A percentile compares a stretch with the other conserved stretches of the same genome.
phyloP scores from a whole-genome alignment of 2,329 filamentous ascomycete genomes.

The Trichoderma gracile region DNA sequence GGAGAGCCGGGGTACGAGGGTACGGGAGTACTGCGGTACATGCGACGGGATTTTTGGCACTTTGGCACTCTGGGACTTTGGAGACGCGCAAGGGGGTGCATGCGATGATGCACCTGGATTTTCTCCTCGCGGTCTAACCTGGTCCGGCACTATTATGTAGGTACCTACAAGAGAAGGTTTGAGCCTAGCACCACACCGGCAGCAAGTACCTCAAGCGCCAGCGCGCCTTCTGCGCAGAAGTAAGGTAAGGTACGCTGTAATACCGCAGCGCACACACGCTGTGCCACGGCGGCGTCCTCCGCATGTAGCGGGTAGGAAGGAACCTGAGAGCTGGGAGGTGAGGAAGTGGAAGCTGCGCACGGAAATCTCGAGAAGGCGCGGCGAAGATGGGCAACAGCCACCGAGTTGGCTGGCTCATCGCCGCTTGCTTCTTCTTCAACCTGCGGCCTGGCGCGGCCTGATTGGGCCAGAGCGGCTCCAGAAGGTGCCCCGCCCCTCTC shows the following conservation, averaged over 20 bases:
- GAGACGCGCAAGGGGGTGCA: neutral
- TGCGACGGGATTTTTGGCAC: neutral
- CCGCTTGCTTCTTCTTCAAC: neutral
- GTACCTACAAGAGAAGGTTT: neutral
- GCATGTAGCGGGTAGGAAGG: no score
- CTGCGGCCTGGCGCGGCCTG: neutral
- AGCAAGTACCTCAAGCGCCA: no score
- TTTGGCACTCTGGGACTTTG: neutral
- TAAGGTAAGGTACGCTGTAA: neutral
- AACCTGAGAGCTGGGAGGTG: no score
- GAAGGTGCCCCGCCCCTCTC: slow-evolving; percentile 2
- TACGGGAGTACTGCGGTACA: neutral
- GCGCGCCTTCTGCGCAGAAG: no score
- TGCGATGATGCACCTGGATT: neutral
- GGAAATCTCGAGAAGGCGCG: neutral
- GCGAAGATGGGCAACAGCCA: neutral
- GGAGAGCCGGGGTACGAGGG: neutral
- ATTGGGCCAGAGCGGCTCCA: slow-evolving; percentile 2
- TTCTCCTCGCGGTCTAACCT: neutral
- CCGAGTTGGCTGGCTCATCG: neutral
- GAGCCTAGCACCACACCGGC: neutral
- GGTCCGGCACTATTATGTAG: slow-evolving; percentile 1
- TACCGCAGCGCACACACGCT: no score
- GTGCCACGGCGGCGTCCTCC: no score
- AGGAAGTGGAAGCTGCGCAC: no score